phyloP scores from a whole-genome alignment of 352 stramenopile species.

The Phytophthora nicotianae region DNA sequence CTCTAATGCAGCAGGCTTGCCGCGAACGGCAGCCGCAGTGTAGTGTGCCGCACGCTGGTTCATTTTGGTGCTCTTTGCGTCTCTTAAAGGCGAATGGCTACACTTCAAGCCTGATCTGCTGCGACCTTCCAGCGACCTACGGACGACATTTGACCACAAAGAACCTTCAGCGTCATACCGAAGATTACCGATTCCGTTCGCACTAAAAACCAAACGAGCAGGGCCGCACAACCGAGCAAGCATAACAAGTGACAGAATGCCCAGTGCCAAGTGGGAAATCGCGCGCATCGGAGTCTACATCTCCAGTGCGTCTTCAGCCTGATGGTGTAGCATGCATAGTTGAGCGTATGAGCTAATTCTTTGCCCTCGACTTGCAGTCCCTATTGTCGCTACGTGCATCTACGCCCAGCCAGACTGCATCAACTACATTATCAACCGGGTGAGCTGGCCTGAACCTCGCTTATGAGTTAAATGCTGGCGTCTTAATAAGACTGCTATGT shows the following conservation, averaged over 20 bases:
- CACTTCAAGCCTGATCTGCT: constrained; percentile 3
- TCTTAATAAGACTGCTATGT: neutral
- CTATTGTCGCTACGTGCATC: constrained; percentile 76
- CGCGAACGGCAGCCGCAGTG: neutral
- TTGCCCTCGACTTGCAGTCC: constrained; percentile 45
- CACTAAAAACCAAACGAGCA: neutral
- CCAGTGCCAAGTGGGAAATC: constrained; percentile 69
- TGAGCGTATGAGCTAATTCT: neutral
- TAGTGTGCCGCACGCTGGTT: constrained; percentile 15
- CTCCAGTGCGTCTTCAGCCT: constrained; percentile 46
- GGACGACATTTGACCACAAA: constrained; percentile 18
- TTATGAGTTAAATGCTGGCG: neutral
- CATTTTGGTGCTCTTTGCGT: constrained; percentile 10
- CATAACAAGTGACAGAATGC: constrained; percentile 42
- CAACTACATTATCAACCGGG: constrained; percentile 72
- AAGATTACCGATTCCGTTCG: constrained; percentile 12
- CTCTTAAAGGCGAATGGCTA: constrained; percentile 26
- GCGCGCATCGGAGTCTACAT: constrained; percentile 76
- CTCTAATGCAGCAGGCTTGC: constrained; percentile 5
- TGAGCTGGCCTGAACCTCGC: constrained; percentile 22
- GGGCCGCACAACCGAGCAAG: constrained; percentile 21
- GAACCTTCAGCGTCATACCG: constrained; percentile 20
- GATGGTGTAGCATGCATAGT: neutral
- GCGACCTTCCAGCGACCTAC: neutral
- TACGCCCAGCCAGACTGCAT: constrained; percentile 89